phyloP scores from a whole-genome alignment of 2,329 filamentous ascomycete species.

The Trichophyton verrucosum region DNA sequence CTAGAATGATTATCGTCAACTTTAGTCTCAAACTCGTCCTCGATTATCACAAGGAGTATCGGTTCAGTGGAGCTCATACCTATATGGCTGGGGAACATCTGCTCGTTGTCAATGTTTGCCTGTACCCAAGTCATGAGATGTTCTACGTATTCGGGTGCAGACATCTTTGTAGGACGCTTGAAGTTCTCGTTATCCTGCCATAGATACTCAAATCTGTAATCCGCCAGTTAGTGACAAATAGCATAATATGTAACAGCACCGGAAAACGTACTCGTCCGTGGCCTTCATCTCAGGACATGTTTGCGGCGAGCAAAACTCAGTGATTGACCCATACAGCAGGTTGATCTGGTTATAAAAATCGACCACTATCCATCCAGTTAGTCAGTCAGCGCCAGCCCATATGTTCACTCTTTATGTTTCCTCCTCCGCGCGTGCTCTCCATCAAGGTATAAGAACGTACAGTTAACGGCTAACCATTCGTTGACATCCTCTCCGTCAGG shows the following conservation, averaged over 20 bases:
- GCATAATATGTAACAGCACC: background rate
- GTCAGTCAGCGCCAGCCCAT: background rate
- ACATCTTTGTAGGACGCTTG: conserved; percentile 95
- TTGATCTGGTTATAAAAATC: conserved; percentile 99
- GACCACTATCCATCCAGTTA: conserved; percentile 54
- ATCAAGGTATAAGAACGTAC: conserved; percentile 40
- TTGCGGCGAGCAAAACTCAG: conserved; percentile 95
- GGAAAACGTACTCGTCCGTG: conserved; percentile 70
- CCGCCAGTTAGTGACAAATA: background rate
- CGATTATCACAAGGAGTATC: background rate
- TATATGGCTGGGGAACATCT: conserved; percentile 87
- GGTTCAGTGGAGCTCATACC: conserved; percentile 37
- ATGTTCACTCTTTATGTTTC: background rate
- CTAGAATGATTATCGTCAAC: conserved; percentile 29
- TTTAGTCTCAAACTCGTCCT: background rate
- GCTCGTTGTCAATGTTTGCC: conserved; percentile 86
- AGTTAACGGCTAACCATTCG: conserved; percentile 96
- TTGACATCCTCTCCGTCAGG: conserved; percentile 96
- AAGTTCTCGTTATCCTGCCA: conserved; percentile 95
- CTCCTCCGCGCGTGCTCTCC: background rate
- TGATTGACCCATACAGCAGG: conserved; percentile 94
- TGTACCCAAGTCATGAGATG: conserved; percentile 97
- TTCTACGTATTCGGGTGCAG: conserved; percentile 93
- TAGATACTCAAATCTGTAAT: conserved; percentile 78
- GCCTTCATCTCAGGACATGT: conserved; percentile 99